A percentile compares a stretch with the other conserved stretches of the same genome.
phyloP scores from a whole-genome alignment of 176 grass and related monocot species.

The Hordeum marinum region DNA sequence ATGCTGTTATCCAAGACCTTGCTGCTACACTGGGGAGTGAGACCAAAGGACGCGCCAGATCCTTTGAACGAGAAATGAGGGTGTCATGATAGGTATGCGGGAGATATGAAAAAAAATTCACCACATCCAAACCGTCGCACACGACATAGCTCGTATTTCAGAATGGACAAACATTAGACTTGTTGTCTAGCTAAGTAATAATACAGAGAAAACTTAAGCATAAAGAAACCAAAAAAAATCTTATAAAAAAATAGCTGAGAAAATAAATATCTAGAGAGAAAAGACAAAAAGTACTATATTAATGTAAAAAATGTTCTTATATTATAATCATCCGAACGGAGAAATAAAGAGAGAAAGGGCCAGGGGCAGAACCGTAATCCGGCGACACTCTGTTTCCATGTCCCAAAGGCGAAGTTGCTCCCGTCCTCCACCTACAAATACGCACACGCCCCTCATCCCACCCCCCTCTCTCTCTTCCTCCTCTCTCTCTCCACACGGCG shows the following conservation, averaged over 20 bases:
- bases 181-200: too few relatives aligned
- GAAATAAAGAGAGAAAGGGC: background rate
- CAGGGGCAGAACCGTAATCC: background rate
- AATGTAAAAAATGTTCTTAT: too few relatives aligned
- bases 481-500: background rate
- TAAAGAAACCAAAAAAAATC: background rate
- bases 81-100: too few relatives aligned
- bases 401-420: constrained; percentile 30
- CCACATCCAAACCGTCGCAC: too few relatives aligned
- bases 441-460: constrained; percentile 26
- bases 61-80: too few relatives aligned
- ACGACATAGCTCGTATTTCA: too few relatives aligned
- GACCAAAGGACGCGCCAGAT: too few relatives aligned
- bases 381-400: background rate
- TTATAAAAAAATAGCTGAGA: background rate
- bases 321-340: too few relatives aligned
- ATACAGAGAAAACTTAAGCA: background rate
- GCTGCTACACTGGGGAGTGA: too few relatives aligned
- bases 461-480: background rate
- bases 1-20: too few relatives aligned
- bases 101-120: too few relatives aligned
- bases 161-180: too few relatives aligned
- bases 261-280: background rate
- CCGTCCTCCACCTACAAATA: constrained; percentile 56
- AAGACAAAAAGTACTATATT: background rate